Conservation (phyloP, 192 early-diverging fungal genomes). For the Geranomyces variabilis region DNA sequence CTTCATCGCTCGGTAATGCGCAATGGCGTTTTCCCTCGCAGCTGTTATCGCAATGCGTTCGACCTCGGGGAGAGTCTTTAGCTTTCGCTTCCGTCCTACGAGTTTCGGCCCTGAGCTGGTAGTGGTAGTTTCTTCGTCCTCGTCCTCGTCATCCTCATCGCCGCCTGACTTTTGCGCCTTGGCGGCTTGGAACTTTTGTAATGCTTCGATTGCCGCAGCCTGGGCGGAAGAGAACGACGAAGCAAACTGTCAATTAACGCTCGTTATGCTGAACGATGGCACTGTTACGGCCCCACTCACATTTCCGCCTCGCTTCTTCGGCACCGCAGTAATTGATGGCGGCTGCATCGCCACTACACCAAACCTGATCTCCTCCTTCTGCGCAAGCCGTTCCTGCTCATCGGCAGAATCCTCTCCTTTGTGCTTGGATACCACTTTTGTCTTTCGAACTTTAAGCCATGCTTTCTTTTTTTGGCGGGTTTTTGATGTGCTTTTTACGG, state of each 20-base stretch:
- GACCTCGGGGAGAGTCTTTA: constrained; percentile 34
- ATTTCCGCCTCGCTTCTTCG: constrained; percentile 30
- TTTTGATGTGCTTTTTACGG: constrained; percentile 23
- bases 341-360: constrained; percentile 33
- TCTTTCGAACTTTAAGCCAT: constrained; percentile 19
- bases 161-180: neutral
- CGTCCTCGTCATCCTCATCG: neutral
- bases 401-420: constrained; percentile 14
- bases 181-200: constrained; percentile 10
- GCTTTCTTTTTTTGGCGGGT: constrained; percentile 31
- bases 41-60: constrained; percentile 24
- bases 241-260: neutral
- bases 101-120: neutral
- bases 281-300: neutral
- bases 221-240: neutral
- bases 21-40: constrained; percentile 33
- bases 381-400: constrained; percentile 11
- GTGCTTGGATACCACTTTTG: neutral
- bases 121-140: neutral
- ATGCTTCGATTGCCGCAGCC: constrained; percentile 23
- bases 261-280: neutral
- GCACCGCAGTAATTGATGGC: constrained; percentile 30
- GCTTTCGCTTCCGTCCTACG: constrained; percentile 36
- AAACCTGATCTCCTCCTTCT: constrained; percentile 28
- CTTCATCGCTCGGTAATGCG: constrained; percentile 30